These are phyloP conservation scores for Suillus decipiens DNA, from an alignment of 768 basidiomycete genomes.

Conservation along the genomic window DNA sequence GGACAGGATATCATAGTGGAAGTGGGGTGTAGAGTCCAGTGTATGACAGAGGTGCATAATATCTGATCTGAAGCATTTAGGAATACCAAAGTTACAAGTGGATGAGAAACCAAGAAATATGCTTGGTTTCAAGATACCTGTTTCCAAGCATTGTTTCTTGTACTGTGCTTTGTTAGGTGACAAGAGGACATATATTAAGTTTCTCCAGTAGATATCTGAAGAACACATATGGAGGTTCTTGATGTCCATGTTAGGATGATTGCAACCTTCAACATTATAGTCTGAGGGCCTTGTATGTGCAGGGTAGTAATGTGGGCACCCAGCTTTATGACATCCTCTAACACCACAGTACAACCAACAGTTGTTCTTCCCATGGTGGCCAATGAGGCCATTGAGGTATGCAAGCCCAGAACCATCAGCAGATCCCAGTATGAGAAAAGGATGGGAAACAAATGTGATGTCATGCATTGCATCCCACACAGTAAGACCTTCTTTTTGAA, in stretches of 20 bases:
- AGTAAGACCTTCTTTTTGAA: constrained; percentile 31
- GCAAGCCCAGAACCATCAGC: constrained; percentile 38
- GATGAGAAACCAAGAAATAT: no score
- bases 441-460: constrained; percentile 14
- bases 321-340: constrained; percentile 32
- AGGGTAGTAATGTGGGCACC: constrained; percentile 21
- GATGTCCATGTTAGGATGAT: constrained; percentile 19
- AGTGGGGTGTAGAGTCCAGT: no score
- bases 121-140: no score
- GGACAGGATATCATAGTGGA: no score
- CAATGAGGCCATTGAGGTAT: constrained; percentile 3
- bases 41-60: no score
- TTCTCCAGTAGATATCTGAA: no score
- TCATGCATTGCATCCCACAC: constrained; percentile 33
- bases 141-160: no score
- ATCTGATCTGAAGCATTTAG: no score
- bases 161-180: no score
- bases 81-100: no score
- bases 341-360: constrained; percentile 29
- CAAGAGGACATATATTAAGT: no score
- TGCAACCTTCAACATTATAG: constrained; percentile 20
- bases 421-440: constrained; percentile 23
- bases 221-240: no score
- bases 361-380: constrained; percentile 2
- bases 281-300: constrained; percentile 27